Evolutionary conservation across 176 grass and related monocot genomes (phyloP).

Genomic region (Echinochloa phyllopogon): DNA sequence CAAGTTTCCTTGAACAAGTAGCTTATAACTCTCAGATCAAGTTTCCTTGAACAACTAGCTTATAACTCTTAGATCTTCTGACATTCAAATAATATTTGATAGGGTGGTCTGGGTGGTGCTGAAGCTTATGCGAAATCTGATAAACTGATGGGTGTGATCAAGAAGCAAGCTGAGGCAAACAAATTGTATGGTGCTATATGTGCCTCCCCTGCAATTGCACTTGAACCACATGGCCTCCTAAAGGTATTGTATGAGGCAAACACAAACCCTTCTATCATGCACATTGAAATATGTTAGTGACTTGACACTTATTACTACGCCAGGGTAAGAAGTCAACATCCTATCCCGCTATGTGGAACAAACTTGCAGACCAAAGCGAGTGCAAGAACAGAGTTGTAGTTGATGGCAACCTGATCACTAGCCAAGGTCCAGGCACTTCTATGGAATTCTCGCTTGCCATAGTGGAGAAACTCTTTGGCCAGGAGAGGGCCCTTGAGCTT

Average conservation of each 20-base stretch:
- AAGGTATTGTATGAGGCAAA: constrained; percentile 49
- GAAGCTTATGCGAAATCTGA: constrained; percentile 72
- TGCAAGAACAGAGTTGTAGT: constrained; percentile 68
- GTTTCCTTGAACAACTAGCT: background rate
- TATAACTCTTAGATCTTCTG: background rate
- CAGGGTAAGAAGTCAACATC: constrained; percentile 85
- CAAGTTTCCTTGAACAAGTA: constrained; percentile 12
- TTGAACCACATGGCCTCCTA: constrained; percentile 71
- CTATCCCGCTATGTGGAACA: constrained; percentile 71
- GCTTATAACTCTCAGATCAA: background rate
- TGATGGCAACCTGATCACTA: constrained; percentile 81
- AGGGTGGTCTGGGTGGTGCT: constrained; percentile 83
- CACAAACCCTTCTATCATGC: background rate
- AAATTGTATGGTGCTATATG: constrained; percentile 83
- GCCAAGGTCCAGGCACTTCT: constrained; percentile 75
- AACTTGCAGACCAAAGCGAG: constrained; percentile 68
- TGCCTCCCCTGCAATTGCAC: constrained; percentile 74
- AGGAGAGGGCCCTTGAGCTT: constrained; percentile 59
- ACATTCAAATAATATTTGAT: constrained; percentile 4
- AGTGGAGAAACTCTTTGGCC: constrained; percentile 73
- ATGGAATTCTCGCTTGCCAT: constrained; percentile 70
- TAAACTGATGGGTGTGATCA: constrained; percentile 62
- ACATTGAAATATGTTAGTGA: background rate
- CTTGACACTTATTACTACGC: background rate
- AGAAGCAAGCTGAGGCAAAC: constrained; percentile 63